phyloP scores from a whole-genome alignment of 1,284 basidiomycete species.

The Boletellus sp. region DNA sequence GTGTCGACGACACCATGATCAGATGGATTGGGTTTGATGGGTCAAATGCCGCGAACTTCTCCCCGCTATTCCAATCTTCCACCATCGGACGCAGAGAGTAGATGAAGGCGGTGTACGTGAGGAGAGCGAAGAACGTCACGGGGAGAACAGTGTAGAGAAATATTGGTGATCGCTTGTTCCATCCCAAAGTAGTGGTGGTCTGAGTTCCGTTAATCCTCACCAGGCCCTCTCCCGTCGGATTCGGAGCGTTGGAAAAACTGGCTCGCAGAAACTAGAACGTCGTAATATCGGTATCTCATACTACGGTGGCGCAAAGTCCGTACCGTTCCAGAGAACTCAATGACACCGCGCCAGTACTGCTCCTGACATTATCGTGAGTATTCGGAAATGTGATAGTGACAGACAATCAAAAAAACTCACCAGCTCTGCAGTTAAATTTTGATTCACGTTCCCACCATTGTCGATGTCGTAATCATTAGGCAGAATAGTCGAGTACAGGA shows the following conservation, averaged over 20 bases:
- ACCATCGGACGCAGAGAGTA: neutral
- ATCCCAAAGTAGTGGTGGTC: slow-evolving; percentile 6
- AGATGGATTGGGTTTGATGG: slow-evolving; percentile 10
- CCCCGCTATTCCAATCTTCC: too few species aligned
- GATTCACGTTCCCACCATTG: neutral
- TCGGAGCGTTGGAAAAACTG: neutral
- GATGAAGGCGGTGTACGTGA: neutral
- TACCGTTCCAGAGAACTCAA: slow-evolving; percentile 10
- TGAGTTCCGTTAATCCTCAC: neutral
- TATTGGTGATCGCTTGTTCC: neutral
- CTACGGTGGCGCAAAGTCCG: neutral
- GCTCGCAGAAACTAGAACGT: neutral
- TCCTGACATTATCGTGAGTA: neutral
- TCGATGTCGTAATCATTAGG: neutral
- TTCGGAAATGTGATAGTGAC: neutral
- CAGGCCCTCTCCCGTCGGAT: neutral
- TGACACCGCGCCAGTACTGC: slow-evolving; percentile 12
- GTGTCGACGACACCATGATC: slow-evolving; percentile 9
- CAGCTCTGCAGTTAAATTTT: neutral
- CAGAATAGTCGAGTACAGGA: slow-evolving; percentile 6
- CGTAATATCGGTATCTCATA: neutral
- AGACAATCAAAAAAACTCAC: neutral
- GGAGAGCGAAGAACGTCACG: neutral
- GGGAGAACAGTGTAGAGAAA: slow-evolving; percentile 7
- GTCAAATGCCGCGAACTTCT: slow-evolving; percentile 1